Base-by-base conservation (phyloP, 2,329 filamentous ascomycete species). In the Mollisiaceae sp. region DNA sequence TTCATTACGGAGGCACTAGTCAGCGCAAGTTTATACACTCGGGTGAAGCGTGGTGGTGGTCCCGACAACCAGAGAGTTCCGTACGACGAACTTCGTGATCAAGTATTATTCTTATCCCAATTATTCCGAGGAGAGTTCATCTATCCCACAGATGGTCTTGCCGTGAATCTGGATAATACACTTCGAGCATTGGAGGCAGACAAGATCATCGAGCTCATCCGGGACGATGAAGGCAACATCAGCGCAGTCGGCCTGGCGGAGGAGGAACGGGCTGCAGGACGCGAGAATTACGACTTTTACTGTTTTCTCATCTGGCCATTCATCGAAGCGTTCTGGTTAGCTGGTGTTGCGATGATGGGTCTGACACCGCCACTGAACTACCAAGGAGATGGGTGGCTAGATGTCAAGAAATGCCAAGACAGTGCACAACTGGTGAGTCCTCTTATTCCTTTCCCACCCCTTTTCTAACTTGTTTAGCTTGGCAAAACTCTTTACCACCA, bases 261-360 rank as follows among this genome's bases (percentile, higher is more conserved):
- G 6, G 80, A 85, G 2, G 95, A 99, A 77, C 85, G 94, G 20
- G 83, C 85, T 36, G 88, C 86, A 8, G 95, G 95, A 1, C 84
- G 94, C 43, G 95, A 99, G 78, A 98, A 97, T 74, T 99, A 91
- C 74, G 95, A 99, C 76, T 99, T 99, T 78, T 98, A 98, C 80
- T 98, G 94, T 80, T 99, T 98, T 83, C 81, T 99, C 22, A 93
- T 99, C 69, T 99, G 95, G 95, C 95, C 95, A 0, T 99, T 99
- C 72, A 94, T 98, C 70, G 95, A 99, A 78, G 91, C 94, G 0
- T 90, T 87, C 60, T 99, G 95, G 95, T 85, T 99, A 1, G 94
- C 93, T 12, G 91, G 93, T 0, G 90, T 98, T 0, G 93, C 91
- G 0, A 82, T 98, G 0, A 90, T 97, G 82, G 94, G 94, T 54